phyloP scores from a whole-genome alignment of 2,329 filamentous ascomycete species.

The Orbilia oligospora region DNA sequence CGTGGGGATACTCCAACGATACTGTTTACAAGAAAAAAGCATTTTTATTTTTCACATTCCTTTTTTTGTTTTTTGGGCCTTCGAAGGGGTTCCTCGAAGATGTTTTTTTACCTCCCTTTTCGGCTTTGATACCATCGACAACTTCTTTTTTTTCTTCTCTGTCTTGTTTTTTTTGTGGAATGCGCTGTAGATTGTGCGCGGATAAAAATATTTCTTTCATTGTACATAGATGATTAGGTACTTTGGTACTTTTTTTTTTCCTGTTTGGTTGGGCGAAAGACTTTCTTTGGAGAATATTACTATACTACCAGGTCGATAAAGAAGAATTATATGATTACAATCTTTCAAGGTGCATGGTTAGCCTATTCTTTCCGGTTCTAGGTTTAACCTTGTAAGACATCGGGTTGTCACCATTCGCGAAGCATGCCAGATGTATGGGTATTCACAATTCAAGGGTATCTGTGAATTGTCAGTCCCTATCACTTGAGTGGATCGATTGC shows the following conservation, averaged over 20 bases:
- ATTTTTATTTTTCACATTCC: slow-evolving; percentile 8
- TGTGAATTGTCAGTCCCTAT: no score
- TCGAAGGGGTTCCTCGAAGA: background rate
- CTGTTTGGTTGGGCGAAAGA: background rate
- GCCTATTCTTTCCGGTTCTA: no score
- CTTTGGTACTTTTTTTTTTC: background rate
- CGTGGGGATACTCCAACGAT: background rate
- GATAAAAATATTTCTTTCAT: slow-evolving; percentile 5
- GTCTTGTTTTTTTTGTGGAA: background rate
- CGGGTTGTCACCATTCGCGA: no score
- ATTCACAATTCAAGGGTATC: no score
- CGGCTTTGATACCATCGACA: slow-evolving; percentile 33
- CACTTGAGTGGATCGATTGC: no score
- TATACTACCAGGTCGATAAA: no score
- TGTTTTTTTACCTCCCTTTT: no score
- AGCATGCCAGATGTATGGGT: no score
- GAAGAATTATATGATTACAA: background rate
- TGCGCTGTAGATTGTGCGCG: background rate
- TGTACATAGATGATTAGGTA: slow-evolving; percentile 13
- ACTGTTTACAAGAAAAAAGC: slow-evolving; percentile 22
- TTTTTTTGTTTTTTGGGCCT: background rate
- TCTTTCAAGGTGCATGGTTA: no score
- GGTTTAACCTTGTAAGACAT: no score
- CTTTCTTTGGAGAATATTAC: slow-evolving; percentile 6
- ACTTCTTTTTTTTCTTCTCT: background rate